Evolutionary conservation across 2,329 filamentous ascomycete species (phyloP).

Genomic region (Hymenoscyphus albidus): DNA sequence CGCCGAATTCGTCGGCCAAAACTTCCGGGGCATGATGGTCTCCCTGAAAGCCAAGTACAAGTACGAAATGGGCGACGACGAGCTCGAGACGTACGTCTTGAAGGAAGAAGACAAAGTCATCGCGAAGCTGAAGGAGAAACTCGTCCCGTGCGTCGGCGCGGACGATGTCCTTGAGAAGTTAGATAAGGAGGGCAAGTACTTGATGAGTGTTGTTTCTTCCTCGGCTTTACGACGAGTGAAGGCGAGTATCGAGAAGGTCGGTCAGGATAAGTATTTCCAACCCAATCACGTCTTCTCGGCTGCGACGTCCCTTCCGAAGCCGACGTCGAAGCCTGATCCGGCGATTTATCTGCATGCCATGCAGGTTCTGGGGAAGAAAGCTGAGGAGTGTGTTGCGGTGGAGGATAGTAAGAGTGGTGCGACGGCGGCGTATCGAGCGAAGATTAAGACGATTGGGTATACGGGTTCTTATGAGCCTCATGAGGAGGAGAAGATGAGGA

Average conservation of each 20-base stretch:
- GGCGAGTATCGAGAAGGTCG: constrained; percentile 75
- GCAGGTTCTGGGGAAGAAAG: constrained; percentile 65
- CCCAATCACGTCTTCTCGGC: constrained; percentile 74
- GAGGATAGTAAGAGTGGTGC: constrained; percentile 89
- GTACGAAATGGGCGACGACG: constrained; percentile 64
- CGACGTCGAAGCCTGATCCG: constrained; percentile 89
- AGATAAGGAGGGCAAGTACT: constrained; percentile 58
- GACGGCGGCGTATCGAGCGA: constrained; percentile 70
- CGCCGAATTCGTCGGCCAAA: constrained; percentile 85
- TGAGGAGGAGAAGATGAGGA: constrained; percentile 62
- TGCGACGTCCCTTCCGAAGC: constrained; percentile 69
- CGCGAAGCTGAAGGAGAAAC: constrained; percentile 66
- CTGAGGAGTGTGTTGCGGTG: constrained; percentile 71
- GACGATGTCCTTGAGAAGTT: constrained; percentile 65
- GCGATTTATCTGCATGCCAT: constrained; percentile 81
- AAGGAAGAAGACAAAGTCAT: constrained; percentile 82
- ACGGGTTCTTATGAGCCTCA: constrained; percentile 66
- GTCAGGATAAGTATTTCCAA: constrained; percentile 76
- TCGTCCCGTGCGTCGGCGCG: constrained; percentile 65
- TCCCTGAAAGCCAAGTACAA: constrained; percentile 71
- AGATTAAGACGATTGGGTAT: constrained; percentile 79
- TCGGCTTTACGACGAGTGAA: constrained; percentile 74
- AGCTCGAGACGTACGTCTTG: constrained; percentile 70
- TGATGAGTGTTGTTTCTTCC: constrained; percentile 75
- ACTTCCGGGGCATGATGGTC: constrained; percentile 88